phyloP scores from a whole-genome alignment of 352 stramenopile species.

The Pythium apleroticum region DNA sequence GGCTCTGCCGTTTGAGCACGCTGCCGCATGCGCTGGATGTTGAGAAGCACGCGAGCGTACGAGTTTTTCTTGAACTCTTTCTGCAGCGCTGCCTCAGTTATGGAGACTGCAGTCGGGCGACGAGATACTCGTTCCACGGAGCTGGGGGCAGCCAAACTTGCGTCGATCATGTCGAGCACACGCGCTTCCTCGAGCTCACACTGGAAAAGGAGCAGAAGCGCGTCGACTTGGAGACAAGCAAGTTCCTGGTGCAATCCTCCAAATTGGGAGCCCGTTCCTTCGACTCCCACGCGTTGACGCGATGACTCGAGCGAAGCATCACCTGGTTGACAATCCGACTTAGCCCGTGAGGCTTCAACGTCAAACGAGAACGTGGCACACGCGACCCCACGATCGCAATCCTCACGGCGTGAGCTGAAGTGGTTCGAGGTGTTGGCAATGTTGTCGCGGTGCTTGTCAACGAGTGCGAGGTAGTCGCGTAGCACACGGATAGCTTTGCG shows the following conservation, averaged over 20 bases:
- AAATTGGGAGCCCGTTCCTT: conserved; percentile 56
- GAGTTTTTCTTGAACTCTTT: conserved; percentile 55
- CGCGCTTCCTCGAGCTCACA: conserved; percentile 51
- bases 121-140: background rate
- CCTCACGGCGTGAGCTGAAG: conserved; percentile 21
- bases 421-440: conserved; percentile 37
- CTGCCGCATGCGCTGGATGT: conserved; percentile 39
- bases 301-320: background rate
- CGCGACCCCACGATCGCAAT: background rate
- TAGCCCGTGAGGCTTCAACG: conserved; percentile 5
- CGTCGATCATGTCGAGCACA: conserved; percentile 26
- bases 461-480: conserved; percentile 35
- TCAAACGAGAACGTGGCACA: conserved; percentile 42
- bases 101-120: conserved; percentile 13
- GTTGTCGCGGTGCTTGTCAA: conserved; percentile 42
- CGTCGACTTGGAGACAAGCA: conserved; percentile 55
- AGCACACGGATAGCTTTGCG: conserved; percentile 38
- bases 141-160: background rate
- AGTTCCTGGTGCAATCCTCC: conserved; percentile 52
- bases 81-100: conserved; percentile 33
- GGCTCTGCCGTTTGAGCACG: conserved; percentile 24
- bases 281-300: conserved; percentile 42
- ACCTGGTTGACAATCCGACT: conserved; percentile 21
- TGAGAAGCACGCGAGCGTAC: conserved; percentile 45
- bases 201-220: conserved; percentile 50